A percentile compares a stretch with the other conserved stretches of the same genome.
These are phyloP conservation scores for Gleditsia sinensis DNA, from an alignment of 306 rosid species.

Conservation along the genomic window DNA sequence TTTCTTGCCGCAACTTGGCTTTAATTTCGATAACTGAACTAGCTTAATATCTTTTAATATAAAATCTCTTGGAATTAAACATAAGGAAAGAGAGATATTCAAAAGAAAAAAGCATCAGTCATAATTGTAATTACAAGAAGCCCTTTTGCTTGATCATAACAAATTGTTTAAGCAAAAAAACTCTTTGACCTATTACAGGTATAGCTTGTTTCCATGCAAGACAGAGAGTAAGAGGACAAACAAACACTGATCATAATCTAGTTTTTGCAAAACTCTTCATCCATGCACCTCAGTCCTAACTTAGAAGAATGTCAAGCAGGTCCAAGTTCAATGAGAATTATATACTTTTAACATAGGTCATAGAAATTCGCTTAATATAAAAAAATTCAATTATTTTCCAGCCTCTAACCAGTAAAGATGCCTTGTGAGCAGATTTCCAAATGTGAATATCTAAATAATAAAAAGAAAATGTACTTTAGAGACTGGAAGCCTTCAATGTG, in stretches of 20 bases:
- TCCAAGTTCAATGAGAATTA: not conserved
- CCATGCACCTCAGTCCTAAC: not conserved
- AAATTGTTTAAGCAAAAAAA: conserved; percentile 20
- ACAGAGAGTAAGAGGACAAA: not conserved
- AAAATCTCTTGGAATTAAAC: not conserved
- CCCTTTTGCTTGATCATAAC: conserved; percentile 4
- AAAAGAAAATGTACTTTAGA: conserved; percentile 15
- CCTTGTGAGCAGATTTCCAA: conserved; percentile 13
- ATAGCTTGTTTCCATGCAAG: conserved; percentile 20
- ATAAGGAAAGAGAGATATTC: not conserved
- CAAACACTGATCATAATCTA: not conserved
- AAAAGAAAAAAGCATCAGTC: conserved; percentile 8
- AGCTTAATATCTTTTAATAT: not conserved
- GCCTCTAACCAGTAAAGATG: conserved; percentile 10
- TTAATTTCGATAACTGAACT: not conserved
- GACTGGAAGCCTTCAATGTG: conserved; percentile 17
- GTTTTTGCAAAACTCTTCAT: conserved; percentile 26
- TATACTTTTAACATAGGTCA: conserved; percentile 1
- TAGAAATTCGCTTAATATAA: not conserved
- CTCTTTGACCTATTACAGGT: conserved; percentile 7
- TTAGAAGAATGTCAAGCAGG: not conserved
- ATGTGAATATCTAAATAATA: conserved; percentile 12
- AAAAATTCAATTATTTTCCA: conserved; percentile 8
- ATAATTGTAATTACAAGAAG: conserved; percentile 20
- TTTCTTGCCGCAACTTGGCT: conserved; percentile 4